Conservation (phyloP, 192 early-diverging fungal species). For the Fimicolochytrium jonesii region DNA sequence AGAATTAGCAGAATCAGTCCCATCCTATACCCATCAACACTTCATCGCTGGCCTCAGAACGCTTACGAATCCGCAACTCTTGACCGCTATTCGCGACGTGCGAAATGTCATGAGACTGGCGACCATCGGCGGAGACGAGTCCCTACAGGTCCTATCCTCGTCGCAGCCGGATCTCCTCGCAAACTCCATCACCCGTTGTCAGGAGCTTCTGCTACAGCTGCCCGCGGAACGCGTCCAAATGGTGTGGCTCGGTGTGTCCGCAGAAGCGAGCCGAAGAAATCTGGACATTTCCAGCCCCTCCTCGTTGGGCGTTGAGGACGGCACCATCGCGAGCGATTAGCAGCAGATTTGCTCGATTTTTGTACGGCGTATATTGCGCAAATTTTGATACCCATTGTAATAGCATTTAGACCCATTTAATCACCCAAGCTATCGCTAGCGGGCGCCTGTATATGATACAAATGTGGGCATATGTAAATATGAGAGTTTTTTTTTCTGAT, state of each 20-base stretch:
- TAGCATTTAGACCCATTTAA: too few relatives aligned
- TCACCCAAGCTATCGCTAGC: too few relatives aligned
- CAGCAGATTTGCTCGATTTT: too few relatives aligned
- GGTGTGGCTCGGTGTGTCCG: slow-evolving; percentile 12
- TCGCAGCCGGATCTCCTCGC: not conserved
- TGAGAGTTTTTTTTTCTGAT: too few relatives aligned
- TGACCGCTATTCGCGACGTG: slow-evolving; percentile 20
- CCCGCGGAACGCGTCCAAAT: slow-evolving; percentile 2
- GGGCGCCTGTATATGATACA: too few relatives aligned
- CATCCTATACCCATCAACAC: slow-evolving; percentile 4
- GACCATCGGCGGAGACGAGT: not conserved
- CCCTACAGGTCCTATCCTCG: not conserved
- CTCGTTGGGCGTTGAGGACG: too few relatives aligned
- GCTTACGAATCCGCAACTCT: slow-evolving; percentile 16
- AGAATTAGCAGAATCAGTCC: too few relatives aligned
- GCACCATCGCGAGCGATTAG: too few relatives aligned
- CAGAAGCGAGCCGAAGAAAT: slow-evolving; percentile 2
- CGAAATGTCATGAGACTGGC: not conserved
- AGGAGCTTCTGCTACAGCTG: slow-evolving; percentile 15
- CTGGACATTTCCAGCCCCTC: too few relatives aligned
- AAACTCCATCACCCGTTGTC: not conserved
- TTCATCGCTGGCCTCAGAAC: slow-evolving; percentile 6
- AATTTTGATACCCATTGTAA: too few relatives aligned
- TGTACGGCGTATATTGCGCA: too few relatives aligned
- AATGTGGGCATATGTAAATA: too few relatives aligned